Base-by-base conservation (phyloP, 805 yeast species). In the Cyberlindnera euphorbiiphila region DNA sequence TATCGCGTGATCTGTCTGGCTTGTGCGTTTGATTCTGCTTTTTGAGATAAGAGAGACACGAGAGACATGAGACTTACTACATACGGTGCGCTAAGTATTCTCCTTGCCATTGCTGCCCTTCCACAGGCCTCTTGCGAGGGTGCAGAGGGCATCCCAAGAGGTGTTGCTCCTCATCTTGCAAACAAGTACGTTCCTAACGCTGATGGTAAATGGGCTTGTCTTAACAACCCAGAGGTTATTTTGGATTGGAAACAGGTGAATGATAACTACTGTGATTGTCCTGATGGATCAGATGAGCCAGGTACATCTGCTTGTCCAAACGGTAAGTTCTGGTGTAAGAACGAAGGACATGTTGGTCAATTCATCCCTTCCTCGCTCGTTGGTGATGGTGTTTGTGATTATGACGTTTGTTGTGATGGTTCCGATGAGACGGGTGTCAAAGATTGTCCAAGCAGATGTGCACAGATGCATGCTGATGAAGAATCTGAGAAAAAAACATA, bases 241-340 rank as follows among this genome's bases (percentile, higher is more conserved):
- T 61, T 91, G 14, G 67, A 79, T 27, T 66, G 67, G 35, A 65
- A 65, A 25, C 84, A 79, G 53, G 71, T 91, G 50, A 91, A 91
- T 57, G 97, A 93, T 59, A 83, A 88, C 50, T 81, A 72, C 54
- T 91, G 98, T 62, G 98, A 93, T 54, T 91, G 98, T 64, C 97
- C 97, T 0, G 98, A 93, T 62, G 98, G 98, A 0, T 78, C 89
- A 5, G 98, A 93, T 63, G 98, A 93, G 59, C 96, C 97, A 0
- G 97, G 97, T 0, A 91, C 98, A 1, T 66, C 81, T 26, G 96
- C 96, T 0, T 91, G 98, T 59, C 53, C 60, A 13, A 43, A 61
- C 37, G 54, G 64, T 11, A 34, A 48, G 32, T 89, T 87, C 53
- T 88, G 76, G 59, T 91, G 98, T 62, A 74, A 60, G 8, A 93